Base-by-base conservation (phyloP, 2,329 filamentous ascomycete genomes). In the Colletotrichum aenigma region DNA sequence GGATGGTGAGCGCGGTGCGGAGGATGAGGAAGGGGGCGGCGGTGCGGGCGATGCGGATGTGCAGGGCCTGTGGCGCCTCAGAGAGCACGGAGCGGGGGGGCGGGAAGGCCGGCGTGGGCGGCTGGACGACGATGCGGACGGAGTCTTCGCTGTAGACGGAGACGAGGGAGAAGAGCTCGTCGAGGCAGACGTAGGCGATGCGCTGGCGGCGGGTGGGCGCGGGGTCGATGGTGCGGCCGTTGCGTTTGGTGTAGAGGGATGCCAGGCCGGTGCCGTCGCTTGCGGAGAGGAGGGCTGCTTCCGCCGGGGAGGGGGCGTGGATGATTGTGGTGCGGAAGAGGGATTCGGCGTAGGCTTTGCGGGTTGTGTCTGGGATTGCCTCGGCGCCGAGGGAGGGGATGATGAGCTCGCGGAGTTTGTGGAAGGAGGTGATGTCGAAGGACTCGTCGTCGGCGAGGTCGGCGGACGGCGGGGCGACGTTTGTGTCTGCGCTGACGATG, bases 311-410 rank as follows among this genome's bases (percentile, higher is more conserved):
- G 0, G 92, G 91, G 1, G 89, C 84, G 82, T 98, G 95, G 66
- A 98, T 92, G 73, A 98, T 91, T 2, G 96, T 98, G 34, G 92
- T 94, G 61, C 90, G 89, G 85, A 98, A 98, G 2, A 99, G 89
- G 28, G 92, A 93, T 78, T 93, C 90, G 1, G 94, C 91, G 80
- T 96, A 98, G 2, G 90, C 86, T 69, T 90, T 90, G 55, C 95
- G 91, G 4, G 93, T 91, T 77, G 87, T 87, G 77, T 96, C 93
- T 1, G 92, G 88, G 8, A 98, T 90, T 3, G 87, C 84, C 7
- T 90, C 82, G 0, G 92, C 90, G 3, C 96, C 94, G 0, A 98
- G 89, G 3, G 91, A 86, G 0, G 95, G 93, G 6, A 95, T 93
- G 55, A 98, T 92, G 38, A 98, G 88, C 12, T 91, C 88, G 52